A percentile compares a stretch with the other conserved stretches of the same genome.
These are phyloP conservation scores for Drosera capensis DNA, from an alignment of 148 eudicot species.

Conservation along the genomic window DNA sequence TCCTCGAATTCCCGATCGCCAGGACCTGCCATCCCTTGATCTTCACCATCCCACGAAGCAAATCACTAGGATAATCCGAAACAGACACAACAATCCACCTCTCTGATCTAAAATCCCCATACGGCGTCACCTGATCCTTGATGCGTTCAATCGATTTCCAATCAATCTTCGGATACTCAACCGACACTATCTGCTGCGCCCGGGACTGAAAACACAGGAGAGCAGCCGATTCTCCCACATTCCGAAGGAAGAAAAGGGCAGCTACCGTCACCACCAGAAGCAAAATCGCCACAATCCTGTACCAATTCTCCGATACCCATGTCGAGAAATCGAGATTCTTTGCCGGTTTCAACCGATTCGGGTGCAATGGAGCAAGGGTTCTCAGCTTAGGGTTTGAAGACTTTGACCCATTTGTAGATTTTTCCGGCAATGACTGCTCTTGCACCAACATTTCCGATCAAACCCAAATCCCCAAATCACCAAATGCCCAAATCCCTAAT, in stretches of 20 bases:
- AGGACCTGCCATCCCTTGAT: slow-evolving; percentile 24
- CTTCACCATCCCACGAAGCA: slow-evolving; percentile 7
- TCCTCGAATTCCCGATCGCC: slow-evolving; percentile 16
- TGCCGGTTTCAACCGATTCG: too few relatives aligned
- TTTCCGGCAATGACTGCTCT: too few relatives aligned
- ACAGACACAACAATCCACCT: slow-evolving; percentile 19
- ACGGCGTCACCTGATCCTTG: slow-evolving; percentile 12
- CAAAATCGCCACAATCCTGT: slow-evolving; percentile 8
- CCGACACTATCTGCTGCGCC: too few relatives aligned
- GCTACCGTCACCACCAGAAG: slow-evolving; percentile 15
- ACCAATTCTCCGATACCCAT: slow-evolving; percentile 10
- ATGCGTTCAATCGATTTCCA: slow-evolving; percentile 15
- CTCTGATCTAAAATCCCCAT: slow-evolving; percentile 11
- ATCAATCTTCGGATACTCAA: slow-evolving; percentile 15
- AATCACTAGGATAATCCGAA: slow-evolving; percentile 15
- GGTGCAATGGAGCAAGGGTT: too few relatives aligned
- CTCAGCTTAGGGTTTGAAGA: too few relatives aligned
- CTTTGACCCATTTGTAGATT: too few relatives aligned
- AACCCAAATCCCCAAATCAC: too few relatives aligned
- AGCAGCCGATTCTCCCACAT: slow-evolving; percentile 12
- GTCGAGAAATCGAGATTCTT: slow-evolving; percentile 14
- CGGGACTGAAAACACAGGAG: slow-evolving; percentile 16
- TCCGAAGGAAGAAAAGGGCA: slow-evolving; percentile 19
- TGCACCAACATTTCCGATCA: too few relatives aligned
- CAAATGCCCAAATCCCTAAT: too few relatives aligned